Evolutionary conservation across 2,329 filamentous ascomycete species (phyloP), one percentile per base, ranked within the genome.

Genomic region (Acrocalymma vagum): DNA sequence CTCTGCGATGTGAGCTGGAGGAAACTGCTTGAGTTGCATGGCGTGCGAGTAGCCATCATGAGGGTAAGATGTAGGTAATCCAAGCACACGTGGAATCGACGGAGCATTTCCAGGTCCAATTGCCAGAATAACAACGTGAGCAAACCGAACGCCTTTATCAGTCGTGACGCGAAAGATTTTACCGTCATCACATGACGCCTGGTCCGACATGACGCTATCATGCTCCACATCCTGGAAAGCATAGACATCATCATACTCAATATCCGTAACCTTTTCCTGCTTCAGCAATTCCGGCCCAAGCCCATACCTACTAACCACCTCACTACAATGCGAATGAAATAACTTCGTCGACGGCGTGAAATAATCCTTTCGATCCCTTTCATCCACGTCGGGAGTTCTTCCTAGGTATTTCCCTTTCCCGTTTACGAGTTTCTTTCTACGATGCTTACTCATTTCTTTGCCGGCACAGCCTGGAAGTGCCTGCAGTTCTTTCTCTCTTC

Each of bases 401-500:
- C 59, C 43, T 9, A 52, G 77, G 76, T 75, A 76, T 62, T 72
- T 72, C 37, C 75, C 73, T 24, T 54, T 63, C 69, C 38, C 35
- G 24, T 60, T 62, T 11, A 58, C 71, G 65, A 83, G 82, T 75
- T 90, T 90, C 73, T 85, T 86, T 64, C 72, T 75, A 42, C 82
- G 79, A 65, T 93, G 87, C 71, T 93, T 93, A 72, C 87, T 91
- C 41, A 91, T 67, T 58, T 91, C 88, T 58, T 87, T 90, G 0
- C 89, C 88, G 0, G 91, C 88, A 48, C 88, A 90, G 3, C 86
- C 85, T 0, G 78, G 73, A 31, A 93, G 85, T 68, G 92, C 86
- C 30, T 80, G 74, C 7, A 91, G 68, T 56, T 93, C 87, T 5
- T 71, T 67, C 42, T 83, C 78, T n/a, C 83, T 71, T 0, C 78